Conservation (phyloP, 2,329 filamentous ascomycete species). For the Epicoccum sorghinum region DNA sequence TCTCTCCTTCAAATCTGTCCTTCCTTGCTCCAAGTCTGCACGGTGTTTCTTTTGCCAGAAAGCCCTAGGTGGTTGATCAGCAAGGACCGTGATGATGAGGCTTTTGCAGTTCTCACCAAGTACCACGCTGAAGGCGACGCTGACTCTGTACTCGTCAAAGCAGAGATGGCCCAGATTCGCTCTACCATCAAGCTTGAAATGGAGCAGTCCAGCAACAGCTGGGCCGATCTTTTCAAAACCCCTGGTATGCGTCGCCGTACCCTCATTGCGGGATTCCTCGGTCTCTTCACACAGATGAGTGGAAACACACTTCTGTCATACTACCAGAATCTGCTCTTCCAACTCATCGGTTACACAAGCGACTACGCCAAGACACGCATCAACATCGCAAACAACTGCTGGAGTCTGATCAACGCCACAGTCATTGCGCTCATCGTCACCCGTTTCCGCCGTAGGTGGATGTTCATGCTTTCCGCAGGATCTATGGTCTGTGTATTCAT, state of each 20-base stretch:
- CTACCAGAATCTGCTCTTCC: conserved; percentile 45
- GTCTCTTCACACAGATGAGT: conserved; percentile 50
- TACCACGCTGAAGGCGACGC: conserved; percentile 54
- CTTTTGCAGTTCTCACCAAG: conserved; percentile 43
- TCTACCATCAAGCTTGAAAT: conserved; percentile 62
- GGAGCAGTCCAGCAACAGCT: conserved; percentile 60
- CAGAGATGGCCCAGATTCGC: conserved; percentile 66
- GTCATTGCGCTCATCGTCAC: conserved; percentile 49
- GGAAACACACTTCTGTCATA: conserved; percentile 49
- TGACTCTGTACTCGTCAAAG: conserved; percentile 51
- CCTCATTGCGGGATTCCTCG: conserved; percentile 39
- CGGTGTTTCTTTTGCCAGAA: conserved; percentile 48
- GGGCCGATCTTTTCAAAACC: conserved; percentile 60
- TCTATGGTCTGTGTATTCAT: conserved; percentile 61
- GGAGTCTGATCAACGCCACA: conserved; percentile 50
- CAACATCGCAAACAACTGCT: conserved; percentile 51
- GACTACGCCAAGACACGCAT: conserved; percentile 49
- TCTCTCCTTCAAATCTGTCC: conserved; percentile 58
- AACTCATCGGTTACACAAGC: conserved; percentile 49
- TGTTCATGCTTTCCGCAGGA: conserved; percentile 57
- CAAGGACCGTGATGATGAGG: conserved; percentile 56
- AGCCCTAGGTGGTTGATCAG: conserved; percentile 59
- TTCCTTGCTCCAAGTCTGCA: conserved; percentile 52
- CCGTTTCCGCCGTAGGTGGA: conserved; percentile 51
- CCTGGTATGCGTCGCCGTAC: conserved; percentile 49